These are phyloP conservation scores for Calcarisporium arbuscula DNA, from an alignment of 2,329 filamentous ascomycete species.

Conservation along the genomic window DNA sequence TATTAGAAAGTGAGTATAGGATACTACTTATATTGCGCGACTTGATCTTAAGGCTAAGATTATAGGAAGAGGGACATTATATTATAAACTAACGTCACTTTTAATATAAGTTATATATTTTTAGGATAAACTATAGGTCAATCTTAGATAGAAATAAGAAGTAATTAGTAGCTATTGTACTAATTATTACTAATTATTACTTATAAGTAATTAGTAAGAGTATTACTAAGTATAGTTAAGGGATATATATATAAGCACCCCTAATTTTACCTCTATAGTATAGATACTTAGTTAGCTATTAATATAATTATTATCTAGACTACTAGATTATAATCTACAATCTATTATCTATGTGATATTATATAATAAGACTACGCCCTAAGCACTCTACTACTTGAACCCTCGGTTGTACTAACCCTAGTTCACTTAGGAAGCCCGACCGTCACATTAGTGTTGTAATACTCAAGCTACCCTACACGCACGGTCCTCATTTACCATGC, in stretches of 20 bases:
- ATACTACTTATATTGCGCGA: no score
- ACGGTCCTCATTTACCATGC: no score
- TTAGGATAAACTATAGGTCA: neutral
- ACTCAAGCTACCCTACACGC: no score
- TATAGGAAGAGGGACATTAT: neutral
- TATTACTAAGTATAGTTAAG: neutral
- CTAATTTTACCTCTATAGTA: neutral
- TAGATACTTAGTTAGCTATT: neutral
- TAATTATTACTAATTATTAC: neutral
- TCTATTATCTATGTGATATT: no score
- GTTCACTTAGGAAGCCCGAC: no score
- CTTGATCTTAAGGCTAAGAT: neutral
- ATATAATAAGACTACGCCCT: no score
- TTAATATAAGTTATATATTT: slow-evolving; percentile 1
- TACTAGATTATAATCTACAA: no score
- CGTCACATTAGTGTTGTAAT: no score
- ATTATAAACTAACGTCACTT: neutral
- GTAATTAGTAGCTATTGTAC: neutral
- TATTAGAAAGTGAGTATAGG: neutral
- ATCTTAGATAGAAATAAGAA: neutral
- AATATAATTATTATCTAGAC: slow-evolving; percentile 1
- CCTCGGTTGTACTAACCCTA: no score
- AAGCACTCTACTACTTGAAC: no score
- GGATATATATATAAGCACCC: neutral
- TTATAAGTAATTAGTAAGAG: neutral